Evolutionary conservation across 768 basidiomycete species (phyloP), one percentile per base, ranked within the genome.

Genomic region (Imleria badia): DNA sequence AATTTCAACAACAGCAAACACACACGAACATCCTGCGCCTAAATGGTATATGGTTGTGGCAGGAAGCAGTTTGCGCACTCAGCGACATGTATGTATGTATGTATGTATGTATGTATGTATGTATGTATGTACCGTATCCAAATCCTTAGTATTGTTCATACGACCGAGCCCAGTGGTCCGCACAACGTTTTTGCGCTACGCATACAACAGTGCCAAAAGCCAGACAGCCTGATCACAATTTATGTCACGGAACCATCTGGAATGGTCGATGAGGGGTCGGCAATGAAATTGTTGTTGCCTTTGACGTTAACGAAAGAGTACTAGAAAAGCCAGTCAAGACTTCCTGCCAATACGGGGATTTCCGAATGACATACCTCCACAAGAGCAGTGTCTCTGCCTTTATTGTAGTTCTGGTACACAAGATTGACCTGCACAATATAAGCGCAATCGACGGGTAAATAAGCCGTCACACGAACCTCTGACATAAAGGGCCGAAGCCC

Each of bases 381-480:
- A 14, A 83, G 74, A 51, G 81, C 79, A 14, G 78, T 64, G 2
- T 70, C 74, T 20, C 67, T 68, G 5, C 73, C 73, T 52, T 65
- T 73, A 61, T 83, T 81, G 65, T 82, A 83, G 59, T 82, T 83
- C 52, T 78, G 76, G 61, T 83, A 83, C 19, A 83, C 79, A 40
- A 83, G 66, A 64, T 83, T 83, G 22, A 82, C 78, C 78, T 81
- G 56, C 45, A 29, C n/a, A 4, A 55, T 1, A n/a, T 61, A 15
- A 69, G 58, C 35, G 22, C 5, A 2, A 29, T 38, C 6, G 11
- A 15, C 11, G 14, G 22, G 23, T 12, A 1, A 12, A 43, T 4
- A 45, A 2, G 29, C 17, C n/a, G 22, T 3, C 1, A 20, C 34
- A 62, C 65, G 7, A 9, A 72, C 69, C 65, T 80, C 79, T 5